Base-by-base conservation (phyloP, 495 filamentous ascomycete genomes). In the Choiromyces venosus region DNA sequence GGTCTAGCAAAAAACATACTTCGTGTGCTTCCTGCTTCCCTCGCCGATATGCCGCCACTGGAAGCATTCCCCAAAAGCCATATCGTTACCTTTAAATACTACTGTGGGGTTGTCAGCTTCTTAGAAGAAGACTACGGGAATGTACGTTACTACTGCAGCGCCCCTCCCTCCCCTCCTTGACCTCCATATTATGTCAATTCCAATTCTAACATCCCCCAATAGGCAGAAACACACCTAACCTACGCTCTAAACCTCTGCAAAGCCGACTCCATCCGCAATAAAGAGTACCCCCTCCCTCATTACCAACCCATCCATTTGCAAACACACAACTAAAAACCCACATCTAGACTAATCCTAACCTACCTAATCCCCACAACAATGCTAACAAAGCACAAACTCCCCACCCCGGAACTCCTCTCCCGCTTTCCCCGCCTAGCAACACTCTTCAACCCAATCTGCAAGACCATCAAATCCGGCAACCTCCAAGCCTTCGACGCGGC, bases 31-130 rank as follows among this genome's bases (percentile, higher is more conserved):
- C 86, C 88, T 67, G 94, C 92, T 8, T 88, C 89, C 38, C 85
- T 86, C 25, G 85, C 84, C 14, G 96, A 99, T 77, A 89, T 97
- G 81, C 95, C 96, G 1, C 81, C 85, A 0, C 83, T 96, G 33
- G 84, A 87, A 2, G 83, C 83, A 9, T 97, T 94, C 81, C 95
- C 95, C 1, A 92, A 90, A 72, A 89, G 93, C 0, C 94, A 99
- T 74, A 90, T 91, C 65, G 93, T 97, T n/a, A 97, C 95, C 2
- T 98, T 96, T 84, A 91, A 93, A 79, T 99, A 97, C 83, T 97
- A 97, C 80, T 86, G 92, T 77, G 95, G 96, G 21, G 91, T 98
- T 21, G 88, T 98, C 35, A 84, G 87, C 68, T 98, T 98, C 81
- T 82, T 99, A 14, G 93, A 97, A 73, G 96, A 98, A 82, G 90